These are phyloP conservation scores for Trichosporon coremiiforme DNA, from an alignment of 1,284 basidiomycete species.

Conservation along the genomic window DNA sequence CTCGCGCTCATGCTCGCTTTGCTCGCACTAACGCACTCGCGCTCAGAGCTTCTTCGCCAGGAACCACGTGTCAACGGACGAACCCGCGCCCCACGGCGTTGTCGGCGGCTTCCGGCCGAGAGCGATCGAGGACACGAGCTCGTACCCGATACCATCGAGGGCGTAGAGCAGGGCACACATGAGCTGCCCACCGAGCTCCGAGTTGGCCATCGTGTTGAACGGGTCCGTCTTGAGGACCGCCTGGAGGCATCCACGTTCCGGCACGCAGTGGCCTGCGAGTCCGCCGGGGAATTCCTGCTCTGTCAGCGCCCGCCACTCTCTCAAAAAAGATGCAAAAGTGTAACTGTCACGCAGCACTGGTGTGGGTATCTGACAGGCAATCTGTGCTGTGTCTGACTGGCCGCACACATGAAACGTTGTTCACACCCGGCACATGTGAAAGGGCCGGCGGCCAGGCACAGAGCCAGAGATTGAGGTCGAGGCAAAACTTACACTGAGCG, in stretches of 20 bases:
- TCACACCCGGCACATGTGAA: not conserved
- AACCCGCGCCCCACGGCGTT: not conserved
- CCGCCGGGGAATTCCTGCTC: conserved; percentile 1
- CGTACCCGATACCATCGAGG: conserved; percentile 13
- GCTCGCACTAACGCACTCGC: not conserved
- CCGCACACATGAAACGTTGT: conserved; percentile 4
- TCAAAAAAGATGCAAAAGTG: no score
- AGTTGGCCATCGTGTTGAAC: conserved; percentile 15
- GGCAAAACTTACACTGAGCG: not conserved
- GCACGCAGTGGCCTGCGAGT: conserved; percentile 3
- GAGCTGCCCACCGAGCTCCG: conserved; percentile 8
- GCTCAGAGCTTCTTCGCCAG: conserved; percentile 12
- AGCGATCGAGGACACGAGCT: not conserved
- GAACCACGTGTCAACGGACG: conserved; percentile 1
- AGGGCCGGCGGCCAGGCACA: not conserved
- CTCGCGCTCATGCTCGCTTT: not conserved
- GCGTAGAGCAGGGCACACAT: conserved; percentile 12
- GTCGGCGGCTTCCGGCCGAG: not conserved
- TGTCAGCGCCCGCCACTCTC: not conserved
- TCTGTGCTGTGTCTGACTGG: no score
- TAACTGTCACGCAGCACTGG: not conserved
- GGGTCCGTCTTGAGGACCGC: conserved; percentile 2
- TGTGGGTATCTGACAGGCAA: no score
- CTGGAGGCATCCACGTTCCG: conserved; percentile 7
- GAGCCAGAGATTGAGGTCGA: not conserved